Conservation (phyloP, 2,329 filamentous ascomycete species). For the Talaromyces sp. region DNA sequence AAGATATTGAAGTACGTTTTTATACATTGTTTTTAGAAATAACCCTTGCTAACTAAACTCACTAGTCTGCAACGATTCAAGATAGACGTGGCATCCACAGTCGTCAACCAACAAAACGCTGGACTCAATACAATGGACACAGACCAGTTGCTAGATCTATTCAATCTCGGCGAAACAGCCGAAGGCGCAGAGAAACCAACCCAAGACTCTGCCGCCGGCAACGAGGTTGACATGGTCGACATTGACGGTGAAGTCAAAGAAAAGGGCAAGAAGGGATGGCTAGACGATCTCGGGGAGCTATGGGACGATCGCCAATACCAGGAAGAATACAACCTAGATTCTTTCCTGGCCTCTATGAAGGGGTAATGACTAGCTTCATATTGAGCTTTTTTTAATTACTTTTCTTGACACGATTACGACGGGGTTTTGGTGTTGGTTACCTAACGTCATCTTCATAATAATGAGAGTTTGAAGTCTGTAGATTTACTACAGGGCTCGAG, state of each 20-base stretch:
- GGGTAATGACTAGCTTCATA: slow-evolving; percentile 26
- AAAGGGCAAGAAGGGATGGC: slow-evolving; percentile 92
- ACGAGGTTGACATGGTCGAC: slow-evolving; percentile 74
- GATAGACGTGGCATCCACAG: slow-evolving; percentile 95
- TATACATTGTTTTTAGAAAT: not conserved
- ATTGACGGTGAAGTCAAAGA: slow-evolving; percentile 86
- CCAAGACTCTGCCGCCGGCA: slow-evolving; percentile 48
- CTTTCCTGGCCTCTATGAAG: slow-evolving; percentile 92
- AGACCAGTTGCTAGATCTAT: slow-evolving; percentile 93
- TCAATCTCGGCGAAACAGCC: slow-evolving; percentile 74
- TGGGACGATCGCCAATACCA: slow-evolving; percentile 98
- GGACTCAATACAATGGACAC: slow-evolving; percentile 95
- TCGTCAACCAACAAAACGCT: slow-evolving; percentile 98
- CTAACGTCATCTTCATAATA: no score
- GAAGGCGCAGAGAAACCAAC: slow-evolving; percentile 54
- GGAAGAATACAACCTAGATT: slow-evolving; percentile 94
- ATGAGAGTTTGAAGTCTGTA: no score
- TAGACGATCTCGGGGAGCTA: slow-evolving; percentile 89
- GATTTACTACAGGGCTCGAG: no score
- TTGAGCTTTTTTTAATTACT: not conserved
- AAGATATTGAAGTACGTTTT: slow-evolving; percentile 76
- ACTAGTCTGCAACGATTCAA: slow-evolving; percentile 92
- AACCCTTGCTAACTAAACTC: slow-evolving; percentile 5
- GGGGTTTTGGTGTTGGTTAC: not conserved
- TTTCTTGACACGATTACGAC: not conserved